Evolutionary conservation across 176 grass and related monocot genomes (phyloP), one percentile per base, ranked within the genome.

Genomic region (Ensete glaucum): DNA sequence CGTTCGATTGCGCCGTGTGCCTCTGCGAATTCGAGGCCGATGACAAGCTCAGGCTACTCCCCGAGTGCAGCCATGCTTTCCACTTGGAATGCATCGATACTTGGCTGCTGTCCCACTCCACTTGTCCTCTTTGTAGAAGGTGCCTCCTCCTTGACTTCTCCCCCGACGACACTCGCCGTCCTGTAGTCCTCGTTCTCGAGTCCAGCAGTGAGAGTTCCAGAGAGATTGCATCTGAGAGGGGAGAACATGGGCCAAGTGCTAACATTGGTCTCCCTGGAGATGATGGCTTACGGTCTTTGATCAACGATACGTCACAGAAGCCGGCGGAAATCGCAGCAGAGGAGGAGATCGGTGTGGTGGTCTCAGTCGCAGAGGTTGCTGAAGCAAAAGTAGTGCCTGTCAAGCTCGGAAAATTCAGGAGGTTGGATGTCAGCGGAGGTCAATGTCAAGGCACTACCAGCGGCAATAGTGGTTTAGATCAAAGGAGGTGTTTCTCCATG

Each of bases 51-150:
- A 79, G 90, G 62, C 85, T 98, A 8, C 78, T 98, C 2, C 94
- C 94, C 75, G 87, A 85, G 81, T 97, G 90, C 72, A 91, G 90
- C 81, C 94, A 97, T 78, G 94, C 94, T 11, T 97, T 97, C 83
- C 94, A 97, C 69, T 73, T 91, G 1, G 88, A 93, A 50, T 96
- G 93, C 80, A 96, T 96, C 51, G 89, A 96, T 22, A 92, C 89
- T 0, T 96, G 89, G 93, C 86, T 96, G 75, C 76, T 96, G 17
- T 92, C 93, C 0, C 93, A 96, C 83, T 96, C 89, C 73, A 96
- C 93, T 0, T 96, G 93, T 79, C 93, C 93, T 29, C 86, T 96
- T 53, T 96, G 93, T 70, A 79, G 94, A 1, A 63, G 84, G 11
- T 87, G 80, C 82, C 90, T 97, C 75, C 81, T 91, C 73, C 52